Evolutionary conservation across 148 eudicot species (phyloP), one percentile per base, ranked within the genome.

Genomic region (Amaranthus hypochondriacus): DNA sequence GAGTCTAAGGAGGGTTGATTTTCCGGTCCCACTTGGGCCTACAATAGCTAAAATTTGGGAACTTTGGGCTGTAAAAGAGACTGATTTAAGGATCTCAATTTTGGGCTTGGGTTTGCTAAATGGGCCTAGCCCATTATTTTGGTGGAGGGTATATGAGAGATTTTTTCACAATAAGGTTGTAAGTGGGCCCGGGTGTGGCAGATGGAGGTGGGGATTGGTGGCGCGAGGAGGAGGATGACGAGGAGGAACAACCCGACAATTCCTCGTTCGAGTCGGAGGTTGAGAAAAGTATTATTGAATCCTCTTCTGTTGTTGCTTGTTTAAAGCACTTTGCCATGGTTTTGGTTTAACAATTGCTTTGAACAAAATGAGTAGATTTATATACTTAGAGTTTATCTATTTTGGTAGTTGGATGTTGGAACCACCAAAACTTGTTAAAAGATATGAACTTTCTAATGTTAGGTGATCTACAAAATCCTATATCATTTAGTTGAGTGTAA

Each of bases 21-120:
- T 94, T 5, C 98, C 98, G 0, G 97, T 92, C 66, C 98, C 98
- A 73, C 98, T 94, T 44, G 98, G 96, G 76, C 98, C 98, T 13
- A 94, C 97, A 61, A 94, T 75, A 3, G 98, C 97, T 4, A 94
- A 83, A 76, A 91, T 81, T 73, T 94, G 88, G 4, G 88, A 84
- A 76, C 87, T 88, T 74, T 77, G 82, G 13, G 96, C 89, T 0
- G 65, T 62, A 56, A 94, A 94, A 28, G 93, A 88, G 69, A 94
- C 85, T n/a, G 96, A 84, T 75, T 92, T 88, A 28, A 94, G 93
- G 68, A 94, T 87, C 53, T 80, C 77, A 73, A 85, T 75, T 4
- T 86, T 71, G 66, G 56, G 85, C 65, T 86, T 81, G 64, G 86
- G 83, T 70, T 78, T 74, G 51, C 4, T 63, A 69, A 50, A 84